A percentile compares a stretch with the other conserved stretches of the same genome.
These are phyloP conservation scores for Thymus quinquecostatus DNA, from an alignment of 257 asterid genomes.

Conservation along the genomic window DNA sequence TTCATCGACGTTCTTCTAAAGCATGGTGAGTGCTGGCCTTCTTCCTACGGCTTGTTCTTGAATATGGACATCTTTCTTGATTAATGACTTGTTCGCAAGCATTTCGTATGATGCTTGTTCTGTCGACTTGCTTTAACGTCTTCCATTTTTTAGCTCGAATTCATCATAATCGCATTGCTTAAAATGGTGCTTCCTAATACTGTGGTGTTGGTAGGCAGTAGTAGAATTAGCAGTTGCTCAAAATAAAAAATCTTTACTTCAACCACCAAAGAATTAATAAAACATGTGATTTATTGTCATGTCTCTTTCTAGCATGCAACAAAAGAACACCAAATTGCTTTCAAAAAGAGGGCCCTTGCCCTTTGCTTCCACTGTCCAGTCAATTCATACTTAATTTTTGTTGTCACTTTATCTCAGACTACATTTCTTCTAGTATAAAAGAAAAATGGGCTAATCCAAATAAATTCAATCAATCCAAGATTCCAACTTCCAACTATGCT, in stretches of 20 bases:
- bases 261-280: constrained; percentile 33
- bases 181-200: background rate
- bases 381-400: background rate
- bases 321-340: constrained; percentile 4
- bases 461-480: no score
- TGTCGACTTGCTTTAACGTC: background rate
- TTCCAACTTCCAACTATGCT: no score
- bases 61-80: background rate
- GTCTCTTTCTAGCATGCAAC: background rate
- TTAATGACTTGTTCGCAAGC: background rate
- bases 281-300: constrained; percentile 17
- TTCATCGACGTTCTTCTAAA: background rate
- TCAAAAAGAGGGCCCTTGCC: background rate
- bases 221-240: background rate
- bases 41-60: constrained; percentile 1
- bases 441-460: no score
- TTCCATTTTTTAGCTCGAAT: background rate
- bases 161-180: background rate
- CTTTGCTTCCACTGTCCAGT: background rate
- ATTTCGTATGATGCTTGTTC: background rate
- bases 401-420: background rate
- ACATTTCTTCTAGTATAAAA: no score
- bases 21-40: constrained; percentile 6
- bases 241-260: constrained; percentile 25
- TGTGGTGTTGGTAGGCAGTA: constrained; percentile 21